phyloP scores from a whole-genome alignment of 2,329 filamentous ascomycete genomes.

The Dendryphion nanum region DNA sequence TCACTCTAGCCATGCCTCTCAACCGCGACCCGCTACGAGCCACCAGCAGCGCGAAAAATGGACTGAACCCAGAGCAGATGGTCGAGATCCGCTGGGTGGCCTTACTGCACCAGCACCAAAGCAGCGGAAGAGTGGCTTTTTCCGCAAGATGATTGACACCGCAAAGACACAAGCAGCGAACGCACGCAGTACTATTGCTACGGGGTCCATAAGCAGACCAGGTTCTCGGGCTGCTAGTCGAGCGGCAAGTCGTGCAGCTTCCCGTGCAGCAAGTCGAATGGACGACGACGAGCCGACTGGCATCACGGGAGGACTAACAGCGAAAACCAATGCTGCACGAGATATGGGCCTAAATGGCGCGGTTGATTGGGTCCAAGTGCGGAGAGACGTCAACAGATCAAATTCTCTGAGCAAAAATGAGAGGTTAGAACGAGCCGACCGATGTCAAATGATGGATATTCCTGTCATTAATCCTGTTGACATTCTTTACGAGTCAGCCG shows the following conservation, averaged over 20 bases:
- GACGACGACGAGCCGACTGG: conserved; percentile 48
- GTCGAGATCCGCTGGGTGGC: conserved; percentile 71
- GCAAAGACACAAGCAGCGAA: conserved; percentile 92
- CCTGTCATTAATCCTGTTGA: conserved; percentile 87
- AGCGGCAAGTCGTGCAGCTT: conserved; percentile 38
- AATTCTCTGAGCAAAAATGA: conserved; percentile 92
- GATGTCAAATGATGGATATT: conserved; percentile 93
- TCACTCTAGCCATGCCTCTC: conserved; percentile 79
- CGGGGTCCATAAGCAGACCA: conserved; percentile 49
- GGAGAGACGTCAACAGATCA: conserved; percentile 90
- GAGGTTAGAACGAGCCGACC: conserved; percentile 76
- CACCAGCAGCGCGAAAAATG: conserved; percentile 53
- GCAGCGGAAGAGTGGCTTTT: conserved; percentile 79
- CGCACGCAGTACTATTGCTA: conserved; percentile 79
- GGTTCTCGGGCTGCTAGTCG: conserved; percentile 40
- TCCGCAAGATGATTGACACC: conserved; percentile 92
- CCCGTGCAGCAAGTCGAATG: conserved; percentile 38
- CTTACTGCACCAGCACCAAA: conserved; percentile 75
- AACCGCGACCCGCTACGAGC: conserved; percentile 56
- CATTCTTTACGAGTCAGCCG: conserved; percentile 76
- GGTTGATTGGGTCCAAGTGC: conserved; percentile 95
- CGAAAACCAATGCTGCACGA: conserved; percentile 48
- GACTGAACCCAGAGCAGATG: conserved; percentile 58
- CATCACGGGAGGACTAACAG: conserved; percentile 51
- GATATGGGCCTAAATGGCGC: conserved; percentile 68